Conservation (phyloP, 2,329 filamentous ascomycete species). For the Trichoderma sp. region DNA sequence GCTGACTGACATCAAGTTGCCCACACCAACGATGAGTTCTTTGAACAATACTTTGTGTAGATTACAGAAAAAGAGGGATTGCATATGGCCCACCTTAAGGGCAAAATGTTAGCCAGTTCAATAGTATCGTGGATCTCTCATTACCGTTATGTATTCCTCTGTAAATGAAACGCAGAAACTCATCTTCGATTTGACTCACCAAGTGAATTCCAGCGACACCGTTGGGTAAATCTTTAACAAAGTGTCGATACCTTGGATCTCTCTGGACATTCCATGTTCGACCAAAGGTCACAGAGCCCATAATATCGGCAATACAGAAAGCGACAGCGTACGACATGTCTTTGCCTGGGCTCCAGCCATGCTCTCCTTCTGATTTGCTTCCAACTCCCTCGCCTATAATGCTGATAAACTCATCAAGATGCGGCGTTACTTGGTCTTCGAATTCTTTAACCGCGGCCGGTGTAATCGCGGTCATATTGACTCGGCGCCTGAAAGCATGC, state of each 20-base stretch:
- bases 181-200: background rate
- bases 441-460: conserved; percentile 20
- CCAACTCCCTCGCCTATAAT: conserved; percentile 15
- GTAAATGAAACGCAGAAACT: background rate
- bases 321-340: conserved; percentile 20
- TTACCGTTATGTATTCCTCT: background rate
- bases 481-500: conserved; percentile 21
- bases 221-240: conserved; percentile 20
- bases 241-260: conserved; percentile 15
- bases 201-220: conserved; percentile 21
- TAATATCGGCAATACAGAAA: conserved; percentile 23
- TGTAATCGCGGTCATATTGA: conserved; percentile 21
- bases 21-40: conserved; percentile 19
- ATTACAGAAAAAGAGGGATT: conserved; percentile 21
- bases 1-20: conserved; percentile 12
- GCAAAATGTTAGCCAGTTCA: background rate
- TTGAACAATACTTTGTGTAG: conserved; percentile 22
- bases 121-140: background rate
- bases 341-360: conserved; percentile 18
- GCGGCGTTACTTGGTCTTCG: conserved; percentile 17
- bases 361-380: conserved; percentile 4
- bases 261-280: conserved; percentile 22
- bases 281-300: conserved; percentile 23
- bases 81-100: conserved; percentile 20
- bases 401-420: conserved; percentile 18